A percentile compares a stretch with the other conserved stretches of the same genome.
Evolutionary conservation across 2,329 filamentous ascomycete genomes (phyloP).

Genomic region (Aureobasidium uvarum): DNA sequence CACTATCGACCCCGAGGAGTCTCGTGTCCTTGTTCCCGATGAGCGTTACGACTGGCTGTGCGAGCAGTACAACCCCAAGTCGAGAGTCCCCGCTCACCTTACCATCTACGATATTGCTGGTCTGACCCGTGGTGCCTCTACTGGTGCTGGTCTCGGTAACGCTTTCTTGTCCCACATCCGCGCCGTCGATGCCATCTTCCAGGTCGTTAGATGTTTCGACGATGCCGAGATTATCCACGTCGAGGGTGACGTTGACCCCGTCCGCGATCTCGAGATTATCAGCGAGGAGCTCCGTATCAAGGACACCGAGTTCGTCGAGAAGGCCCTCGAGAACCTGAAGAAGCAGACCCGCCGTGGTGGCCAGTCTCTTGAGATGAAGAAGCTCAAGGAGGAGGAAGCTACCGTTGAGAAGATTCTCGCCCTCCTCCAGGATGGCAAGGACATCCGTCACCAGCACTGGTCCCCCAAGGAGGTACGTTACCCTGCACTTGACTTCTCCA

Average conservation of each 20-base stretch:
- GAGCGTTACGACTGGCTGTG: slow-evolving; percentile 94
- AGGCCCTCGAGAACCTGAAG: slow-evolving; percentile 84
- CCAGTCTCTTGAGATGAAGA: slow-evolving; percentile 97
- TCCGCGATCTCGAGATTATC: slow-evolving; percentile 93
- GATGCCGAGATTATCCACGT: slow-evolving; percentile 99
- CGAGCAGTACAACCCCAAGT: slow-evolving; percentile 97
- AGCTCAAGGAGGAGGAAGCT: slow-evolving; percentile 89
- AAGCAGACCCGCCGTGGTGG: slow-evolving; percentile 96
- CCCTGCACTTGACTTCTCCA: slow-evolving; percentile 33
- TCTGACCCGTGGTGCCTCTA: slow-evolving; percentile 91
- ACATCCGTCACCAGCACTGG: slow-evolving; percentile 90
- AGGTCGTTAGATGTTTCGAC: slow-evolving; percentile 61
- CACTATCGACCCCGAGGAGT: slow-evolving; percentile 98
- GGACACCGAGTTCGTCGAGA: slow-evolving; percentile 98
- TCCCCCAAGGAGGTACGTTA: slow-evolving; percentile 84
- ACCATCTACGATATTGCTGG: slow-evolving; percentile 99
- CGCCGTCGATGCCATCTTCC: slow-evolving; percentile 54
- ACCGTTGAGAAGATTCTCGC: slow-evolving; percentile 87
- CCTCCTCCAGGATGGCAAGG: slow-evolving; percentile 82
- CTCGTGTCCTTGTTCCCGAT: slow-evolving; percentile 94
- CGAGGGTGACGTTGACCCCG: slow-evolving; percentile 95
- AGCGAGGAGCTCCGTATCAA: slow-evolving; percentile 94
- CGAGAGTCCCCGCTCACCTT: slow-evolving; percentile 90
- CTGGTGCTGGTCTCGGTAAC: slow-evolving; percentile 95
- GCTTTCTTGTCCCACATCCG: slow-evolving; percentile 98